Base-by-base conservation (phyloP, 139 green algal genomes). In the Picochlorum sp. region DNA sequence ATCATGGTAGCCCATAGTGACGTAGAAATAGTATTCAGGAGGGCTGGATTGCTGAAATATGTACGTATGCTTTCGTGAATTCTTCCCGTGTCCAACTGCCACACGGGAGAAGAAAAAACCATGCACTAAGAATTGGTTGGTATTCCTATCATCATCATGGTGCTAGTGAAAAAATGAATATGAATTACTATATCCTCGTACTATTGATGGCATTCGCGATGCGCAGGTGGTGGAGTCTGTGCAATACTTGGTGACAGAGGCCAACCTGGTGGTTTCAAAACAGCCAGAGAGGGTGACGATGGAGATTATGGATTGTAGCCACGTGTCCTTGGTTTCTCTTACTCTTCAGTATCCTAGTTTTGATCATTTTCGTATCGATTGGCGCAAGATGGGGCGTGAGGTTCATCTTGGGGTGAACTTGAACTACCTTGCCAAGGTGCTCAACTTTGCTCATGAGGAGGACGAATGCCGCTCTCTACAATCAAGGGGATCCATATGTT, bases 281-380 rank as follows among this genome's bases (percentile, higher is more conserved):
- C n/a, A 21, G 52, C 55, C 59, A 54, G 81, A 67, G 13, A 92
- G 92, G 16, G 92, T 97, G 70, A 68, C 63, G 9, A 73, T 98
- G 45, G 91, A 99, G 66, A 89, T 91, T 3, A 99, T 99, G 94
- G 94, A 99, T 80, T 89, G 81, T 21, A 92, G 79, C 20, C 94
- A 99, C 69, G 94, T 99, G 0, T 92, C 85, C 21, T 78, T 99
- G 18, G 88, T 98, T n/a, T 68, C 84, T 4, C 65, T 99, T 9
- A 38, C 75, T 2, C 72, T 99, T 44, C 73, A 80, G 3, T 63
- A 74, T 15, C 90, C 97, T 57, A 91, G 91, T 7, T 99, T 99
- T 63, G 91, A 98, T 21, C 90, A 99, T 74, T 99, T 89, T 73
- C 84, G 94, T 38, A 97, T 92, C 58, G 94, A 99, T 62, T 41